Evolutionary conservation across 176 grass and related monocot genomes (phyloP), one percentile per base, ranked within the genome.

Genomic region (Poa annua): DNA sequence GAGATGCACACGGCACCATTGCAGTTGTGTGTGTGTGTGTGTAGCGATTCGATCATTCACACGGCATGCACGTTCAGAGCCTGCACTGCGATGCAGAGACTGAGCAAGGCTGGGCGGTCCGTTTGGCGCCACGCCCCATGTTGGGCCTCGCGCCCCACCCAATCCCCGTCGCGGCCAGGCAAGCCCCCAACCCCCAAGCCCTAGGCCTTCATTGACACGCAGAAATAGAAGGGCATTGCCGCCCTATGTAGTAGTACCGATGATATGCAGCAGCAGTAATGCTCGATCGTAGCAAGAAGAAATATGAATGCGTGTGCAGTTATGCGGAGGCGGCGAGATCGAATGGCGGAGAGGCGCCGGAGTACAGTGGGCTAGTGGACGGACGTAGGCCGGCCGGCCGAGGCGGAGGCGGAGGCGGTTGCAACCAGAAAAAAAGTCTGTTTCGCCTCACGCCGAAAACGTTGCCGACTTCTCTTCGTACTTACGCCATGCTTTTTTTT

Each of bases 121-220:
- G 67, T 71, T 71, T 72, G 69, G 69, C 41, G 0, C 44, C 68
- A 71, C 68, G 68, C 38, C 20, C 66, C 66, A 70, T 44, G 66
- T 70, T 39, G 38, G 6, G 66, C 62, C 67, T 71, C n/a, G 39
- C 68, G 3, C 42, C 68, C 41, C 69, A 42, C 47, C 44, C 47
- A 15, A 71, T 47, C 68, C n/a, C 41, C 41, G 3, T 29, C 2
- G 6, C 13, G 69, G 42, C 12, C 69, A 26, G 21, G 42, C 69
- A 71, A 15, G 0, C 6, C 10, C 29, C 63, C 6, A 62, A 24
- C 63, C 63, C 29, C 0, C 63, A 8, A 19, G 32, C 64, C 57
- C 32, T 66, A 65, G 5, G 20, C 66, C 21, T 70, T 70, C 1
- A 69, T 69, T 21, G 38, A 7, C 44, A 41, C 20, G 20, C 35